Base-by-base conservation (phyloP, 495 filamentous ascomycete species). In the Penicillium pancosmium region DNA sequence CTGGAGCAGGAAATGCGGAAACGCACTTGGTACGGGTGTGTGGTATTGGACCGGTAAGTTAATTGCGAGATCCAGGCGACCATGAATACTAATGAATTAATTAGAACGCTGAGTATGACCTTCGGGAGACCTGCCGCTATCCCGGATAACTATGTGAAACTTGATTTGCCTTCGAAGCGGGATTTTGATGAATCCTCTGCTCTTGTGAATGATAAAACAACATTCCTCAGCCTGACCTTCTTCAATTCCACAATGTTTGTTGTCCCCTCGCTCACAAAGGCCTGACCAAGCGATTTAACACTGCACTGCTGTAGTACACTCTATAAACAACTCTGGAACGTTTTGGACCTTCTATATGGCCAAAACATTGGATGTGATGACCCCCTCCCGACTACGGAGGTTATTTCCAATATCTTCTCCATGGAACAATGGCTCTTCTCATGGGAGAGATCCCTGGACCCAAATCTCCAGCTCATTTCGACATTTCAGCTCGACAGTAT, bases 101-200 rank as follows among this genome's bases (percentile, higher is more conserved):
- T 7, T 47, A 78, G 78, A 40, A 78, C 69, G 1, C 56, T 80
- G 27, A 78, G 78, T 52, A 80, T 81, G 78, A 78, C 78, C 0
- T 78, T 80, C 40, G 78, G 78, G 0, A 66, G 77, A 0, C 77
- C 77, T 5, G 64, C 68, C 7, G 61, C 72, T 2, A 79, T 79
- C 5, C 73, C 76, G 8, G 70, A 73, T 9, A 68, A 66, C 56
- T 73, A 74, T 21, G 68, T 74, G 21, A 73, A 69, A 23, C 66
- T 78, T 0, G 74, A 76, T 25, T 60, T 78, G 12, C 76, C 74
- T 2, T 54, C 67, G 5, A 65, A 69, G 33, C 57, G 67, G 23
- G 64, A 65, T 13, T 63, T 69, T 31, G 60, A 65, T 4, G 52
- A 62, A 19, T 48, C 57, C 40, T 52, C 63, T 9, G 50, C 55